Evolutionary conservation across 805 yeast genomes (phyloP).

Genomic region (Yamadazyma akitaensis): DNA sequence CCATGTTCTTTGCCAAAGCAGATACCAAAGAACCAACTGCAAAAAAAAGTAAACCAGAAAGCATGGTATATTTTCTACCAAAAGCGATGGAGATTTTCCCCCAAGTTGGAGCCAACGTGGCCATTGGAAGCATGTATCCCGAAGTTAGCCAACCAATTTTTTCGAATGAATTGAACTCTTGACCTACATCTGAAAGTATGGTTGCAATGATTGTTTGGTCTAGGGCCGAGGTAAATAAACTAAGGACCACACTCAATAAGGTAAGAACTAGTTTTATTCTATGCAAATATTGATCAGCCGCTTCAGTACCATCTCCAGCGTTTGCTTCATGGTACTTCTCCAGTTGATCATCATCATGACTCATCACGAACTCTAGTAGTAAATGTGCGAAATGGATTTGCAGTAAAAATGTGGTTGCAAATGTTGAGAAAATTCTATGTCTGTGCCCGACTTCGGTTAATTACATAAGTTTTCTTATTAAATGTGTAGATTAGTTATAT

Average conservation of each 20-base stretch:
- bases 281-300: conserved; percentile 31
- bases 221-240: conserved; percentile 43
- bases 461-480: too few species aligned
- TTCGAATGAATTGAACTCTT: conserved; percentile 46
- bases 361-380: not conserved
- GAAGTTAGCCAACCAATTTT: conserved; percentile 59
- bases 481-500: not conserved
- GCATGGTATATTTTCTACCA: conserved; percentile 52
- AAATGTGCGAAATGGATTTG: too few species aligned
- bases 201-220: conserved; percentile 62
- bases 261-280: conserved; percentile 27
- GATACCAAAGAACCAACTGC: conserved; percentile 60
- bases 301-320: conserved; percentile 42
- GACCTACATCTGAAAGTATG: conserved; percentile 47
- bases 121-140: conserved; percentile 53
- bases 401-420: too few species aligned
- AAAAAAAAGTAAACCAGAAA: conserved; percentile 50
- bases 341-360: not conserved
- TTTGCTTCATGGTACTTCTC: conserved; percentile 31
- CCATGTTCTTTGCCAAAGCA: conserved; percentile 54
- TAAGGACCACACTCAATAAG: conserved; percentile 25
- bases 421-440: too few species aligned
- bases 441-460: too few species aligned
- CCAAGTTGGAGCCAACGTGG: conserved; percentile 53
- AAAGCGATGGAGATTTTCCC: conserved; percentile 54